A percentile compares a stretch with the other conserved stretches of the same genome.
These are phyloP conservation scores for Nymphaea colorata DNA, from an alignment of 164 flowering plant genomes.

Conservation along the genomic window DNA sequence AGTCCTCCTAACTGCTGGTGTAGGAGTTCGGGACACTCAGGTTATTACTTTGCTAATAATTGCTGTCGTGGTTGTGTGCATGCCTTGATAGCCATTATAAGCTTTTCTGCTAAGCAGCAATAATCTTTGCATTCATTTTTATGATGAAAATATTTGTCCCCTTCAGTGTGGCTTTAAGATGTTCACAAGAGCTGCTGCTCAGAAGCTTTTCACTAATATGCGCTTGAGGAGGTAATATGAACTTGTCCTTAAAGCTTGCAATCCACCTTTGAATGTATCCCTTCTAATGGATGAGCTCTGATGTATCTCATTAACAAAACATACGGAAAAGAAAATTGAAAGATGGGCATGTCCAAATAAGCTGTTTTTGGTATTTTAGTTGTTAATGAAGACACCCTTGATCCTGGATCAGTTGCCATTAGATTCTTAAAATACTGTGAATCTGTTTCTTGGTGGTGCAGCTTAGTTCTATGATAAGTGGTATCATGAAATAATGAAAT, in stretches of 20 bases:
- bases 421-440: no score
- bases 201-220: conserved; percentile 81
- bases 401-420: no score
- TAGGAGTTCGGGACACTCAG: conserved; percentile 98
- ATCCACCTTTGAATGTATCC: no score
- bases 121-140: neutral
- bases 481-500: no score
- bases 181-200: conserved; percentile 95
- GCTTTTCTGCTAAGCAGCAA: neutral
- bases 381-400: no score
- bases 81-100: neutral
- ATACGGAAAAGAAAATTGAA: no score
- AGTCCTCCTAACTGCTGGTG: conserved; percentile 82
- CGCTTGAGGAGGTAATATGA: conserved; percentile 64
- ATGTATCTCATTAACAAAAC: no score
- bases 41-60: conserved; percentile 15
- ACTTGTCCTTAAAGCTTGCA: neutral
- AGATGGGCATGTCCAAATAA: no score
- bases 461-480: no score
- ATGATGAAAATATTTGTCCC: conserved; percentile 2
- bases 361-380: no score
- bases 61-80: neutral
- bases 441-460: no score
- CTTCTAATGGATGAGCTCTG: no score
- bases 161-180: conserved; percentile 98